phyloP scores from a whole-genome alignment of 495 filamentous ascomycete species.

The Pyrenopolyporus hunteri region DNA sequence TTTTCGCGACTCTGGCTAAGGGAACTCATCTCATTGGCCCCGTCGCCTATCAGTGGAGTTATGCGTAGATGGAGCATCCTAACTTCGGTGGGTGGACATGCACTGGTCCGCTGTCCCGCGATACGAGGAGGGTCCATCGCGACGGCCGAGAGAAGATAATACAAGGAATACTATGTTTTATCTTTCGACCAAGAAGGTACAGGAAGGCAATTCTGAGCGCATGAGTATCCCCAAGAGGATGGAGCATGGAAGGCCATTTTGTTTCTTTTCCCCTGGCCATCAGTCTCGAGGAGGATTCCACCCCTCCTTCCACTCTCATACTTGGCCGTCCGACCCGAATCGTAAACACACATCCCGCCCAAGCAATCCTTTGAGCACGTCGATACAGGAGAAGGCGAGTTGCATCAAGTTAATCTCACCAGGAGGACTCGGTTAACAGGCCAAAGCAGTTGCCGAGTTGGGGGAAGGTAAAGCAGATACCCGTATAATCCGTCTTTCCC shows the following conservation, averaged over 20 bases:
- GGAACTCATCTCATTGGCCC: not conserved
- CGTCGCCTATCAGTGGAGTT: slow-evolving; percentile 10
- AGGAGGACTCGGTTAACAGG: slow-evolving; percentile 35
- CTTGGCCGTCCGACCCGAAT: slow-evolving; percentile 26
- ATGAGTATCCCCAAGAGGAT: slow-evolving; percentile 5
- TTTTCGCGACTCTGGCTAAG: slow-evolving; percentile 7
- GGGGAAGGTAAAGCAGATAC: slow-evolving; percentile 27
- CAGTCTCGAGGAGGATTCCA: not conserved
- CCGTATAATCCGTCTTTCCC: slow-evolving; percentile 43
- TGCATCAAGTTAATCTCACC: slow-evolving; percentile 37
- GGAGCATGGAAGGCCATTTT: slow-evolving; percentile 1
- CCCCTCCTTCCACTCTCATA: slow-evolving; percentile 10
- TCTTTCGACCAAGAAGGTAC: slow-evolving; percentile 35
- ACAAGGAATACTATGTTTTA: slow-evolving; percentile 28
- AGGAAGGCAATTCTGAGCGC: slow-evolving; percentile 24
- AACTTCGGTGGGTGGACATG: slow-evolving; percentile 13
- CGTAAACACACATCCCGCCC: slow-evolving; percentile 41
- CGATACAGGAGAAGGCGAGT: slow-evolving; percentile 33
- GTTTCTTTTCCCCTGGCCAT: not conserved
- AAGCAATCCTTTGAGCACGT: slow-evolving; percentile 23
- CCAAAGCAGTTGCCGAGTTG: slow-evolving; percentile 33
- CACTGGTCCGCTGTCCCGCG: slow-evolving; percentile 15
- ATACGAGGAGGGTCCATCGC: slow-evolving; percentile 7
- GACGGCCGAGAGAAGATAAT: not conserved
- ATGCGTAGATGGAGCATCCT: slow-evolving; percentile 8